Base-by-base conservation (phyloP, 2,329 filamentous ascomycete genomes). In the Alternaria sp. region DNA sequence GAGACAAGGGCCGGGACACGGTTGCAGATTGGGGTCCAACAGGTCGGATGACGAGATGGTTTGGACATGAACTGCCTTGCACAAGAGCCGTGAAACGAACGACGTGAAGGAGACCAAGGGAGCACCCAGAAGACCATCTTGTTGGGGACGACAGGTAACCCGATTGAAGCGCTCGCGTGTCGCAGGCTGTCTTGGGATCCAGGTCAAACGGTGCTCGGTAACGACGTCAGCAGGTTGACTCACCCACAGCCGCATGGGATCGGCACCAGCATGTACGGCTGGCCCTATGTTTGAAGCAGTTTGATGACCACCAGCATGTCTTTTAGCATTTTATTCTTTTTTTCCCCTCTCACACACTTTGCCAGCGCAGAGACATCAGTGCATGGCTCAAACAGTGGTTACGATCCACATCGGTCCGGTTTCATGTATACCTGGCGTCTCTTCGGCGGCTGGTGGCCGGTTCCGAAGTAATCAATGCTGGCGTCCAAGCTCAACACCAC, bases 1-100 rank as follows among this genome's bases (percentile, higher is more conserved):
- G 90, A 93, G 81, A 93, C 90, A 18, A 83, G 80, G 60, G 81
- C 85, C 48, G 87, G 86, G 27, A 78, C 72, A 27, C 74, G 77
- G 45, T 63, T 66, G 55, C 59, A 70, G 32, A 65, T 73, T 54
- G 57, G 52, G 25, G 52, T 27, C 41, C 62, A 56, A 41, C 52
- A 34, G 59, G 43, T 30, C 22, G 50, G 32, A 12, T 51, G 46
- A 57, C 46, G 46, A 38, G 25, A n/a, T 46, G 20, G 22, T 40
- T 30, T 27, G 11, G n/a, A 51, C 38, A 18, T 51, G 18, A 30
- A 25, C 25, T 52, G 36, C 45, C 46, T 52, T 40, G 60, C 51
- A 46, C 45, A 43, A 50, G 34, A 43, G 45, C 36, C 30, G 55
- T 58, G 55, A 58, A 58, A 58, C 55, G 41, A 58, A 58, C 40